These are phyloP conservation scores for Extremus antarcticus DNA, from an alignment of 495 filamentous ascomycete genomes.

Conservation along the genomic window DNA sequence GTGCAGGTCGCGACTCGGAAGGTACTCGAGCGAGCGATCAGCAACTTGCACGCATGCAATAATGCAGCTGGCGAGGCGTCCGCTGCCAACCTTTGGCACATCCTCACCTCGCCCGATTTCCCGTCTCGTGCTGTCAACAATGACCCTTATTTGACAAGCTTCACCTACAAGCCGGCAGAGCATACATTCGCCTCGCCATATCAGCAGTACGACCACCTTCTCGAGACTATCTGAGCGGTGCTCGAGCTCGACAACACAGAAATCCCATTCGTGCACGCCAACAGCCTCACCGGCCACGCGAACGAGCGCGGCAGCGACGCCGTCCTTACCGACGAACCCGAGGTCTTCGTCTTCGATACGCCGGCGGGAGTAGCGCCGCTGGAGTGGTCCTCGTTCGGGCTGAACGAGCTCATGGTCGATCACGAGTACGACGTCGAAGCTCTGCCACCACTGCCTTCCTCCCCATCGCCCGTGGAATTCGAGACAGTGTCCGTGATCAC, in stretches of 20 bases:
- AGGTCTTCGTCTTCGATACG: conserved; percentile 1
- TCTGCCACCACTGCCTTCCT: not conserved
- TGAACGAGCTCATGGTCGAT: conserved; percentile 17
- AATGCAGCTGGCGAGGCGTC: not conserved
- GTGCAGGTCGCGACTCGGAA: not conserved
- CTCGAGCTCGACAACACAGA: conserved; percentile 13
- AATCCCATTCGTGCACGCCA: conserved; percentile 14
- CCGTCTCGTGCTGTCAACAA: not conserved
- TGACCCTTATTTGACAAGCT: conserved; percentile 1
- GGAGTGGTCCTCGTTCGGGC: not conserved
- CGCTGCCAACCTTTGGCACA: conserved; percentile 14
- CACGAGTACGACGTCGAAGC: not conserved
- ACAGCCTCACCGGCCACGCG: conserved; percentile 12
- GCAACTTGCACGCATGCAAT: not conserved
- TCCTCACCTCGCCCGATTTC: conserved; percentile 3
- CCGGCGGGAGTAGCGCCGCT: not conserved
- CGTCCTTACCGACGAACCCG: conserved; percentile 4
- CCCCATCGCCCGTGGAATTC: conserved; percentile 1
- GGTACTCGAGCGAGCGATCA: not conserved
- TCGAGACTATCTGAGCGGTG: not conserved
- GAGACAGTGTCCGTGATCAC: not conserved
- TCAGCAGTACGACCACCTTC: not conserved
- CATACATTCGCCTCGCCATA: not conserved
- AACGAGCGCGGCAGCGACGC: conserved; percentile 4
- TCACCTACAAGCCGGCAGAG: conserved; percentile 6